Percentiles rank a stretch among this genome's conserved stretches.
Conservation (phyloP, 768 basidiomycete species). For the Rhodotorula babjevae region DNA sequence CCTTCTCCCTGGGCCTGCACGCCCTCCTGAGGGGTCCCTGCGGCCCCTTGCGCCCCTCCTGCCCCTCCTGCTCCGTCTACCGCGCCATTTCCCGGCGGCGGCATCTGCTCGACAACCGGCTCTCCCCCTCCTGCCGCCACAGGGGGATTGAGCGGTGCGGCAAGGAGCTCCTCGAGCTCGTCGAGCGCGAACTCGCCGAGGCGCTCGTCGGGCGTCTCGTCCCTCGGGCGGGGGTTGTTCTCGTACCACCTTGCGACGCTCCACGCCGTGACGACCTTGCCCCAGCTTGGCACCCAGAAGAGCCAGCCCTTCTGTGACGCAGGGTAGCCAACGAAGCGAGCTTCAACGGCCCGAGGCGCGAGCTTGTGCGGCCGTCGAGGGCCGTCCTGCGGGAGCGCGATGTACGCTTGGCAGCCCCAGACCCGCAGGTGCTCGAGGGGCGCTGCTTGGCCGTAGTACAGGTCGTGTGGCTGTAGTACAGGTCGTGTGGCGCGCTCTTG, state of each 20-base stretch:
- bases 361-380: not conserved
- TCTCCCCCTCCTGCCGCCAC: too few relatives aligned
- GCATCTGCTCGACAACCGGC: too few relatives aligned
- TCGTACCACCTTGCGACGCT: not conserved
- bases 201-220: not conserved
- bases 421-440: constrained; percentile 30
- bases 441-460: constrained; percentile 32
- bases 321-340: constrained; percentile 50
- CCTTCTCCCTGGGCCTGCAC: too few relatives aligned
- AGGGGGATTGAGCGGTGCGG: too few relatives aligned
- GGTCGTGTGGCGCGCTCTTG: constrained; percentile 33
- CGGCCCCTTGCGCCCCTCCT: too few relatives aligned
- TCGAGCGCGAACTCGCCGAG: too few relatives aligned
- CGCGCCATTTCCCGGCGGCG: too few relatives aligned
- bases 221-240: not conserved
- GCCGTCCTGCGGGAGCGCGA: constrained; percentile 23
- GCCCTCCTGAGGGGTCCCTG: too few relatives aligned
- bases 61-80: too few relatives aligned
- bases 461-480: constrained; percentile 35
- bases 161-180: too few relatives aligned
- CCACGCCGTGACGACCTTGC: constrained; percentile 35
- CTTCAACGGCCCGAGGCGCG: constrained; percentile 44
- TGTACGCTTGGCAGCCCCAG: constrained; percentile 41
- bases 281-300: constrained; percentile 47
- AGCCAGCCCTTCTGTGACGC: constrained; percentile 46